phyloP scores from a whole-genome alignment of 148 eudicot genomes.

The Chenopodium quinoa region DNA sequence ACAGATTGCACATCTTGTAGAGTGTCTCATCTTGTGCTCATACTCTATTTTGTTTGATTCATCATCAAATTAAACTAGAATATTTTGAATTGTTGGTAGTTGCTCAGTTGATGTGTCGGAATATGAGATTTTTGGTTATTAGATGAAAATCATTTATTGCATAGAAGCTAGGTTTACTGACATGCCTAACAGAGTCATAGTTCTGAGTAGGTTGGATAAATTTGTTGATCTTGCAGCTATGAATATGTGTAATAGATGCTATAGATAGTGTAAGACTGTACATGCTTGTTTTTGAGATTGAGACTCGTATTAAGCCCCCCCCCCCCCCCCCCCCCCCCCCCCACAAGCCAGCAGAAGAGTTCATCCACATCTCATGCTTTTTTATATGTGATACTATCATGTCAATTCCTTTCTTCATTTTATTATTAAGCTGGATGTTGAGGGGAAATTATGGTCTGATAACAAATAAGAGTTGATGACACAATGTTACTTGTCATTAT shows the following conservation, averaged over 20 bases:
- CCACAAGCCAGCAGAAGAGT: background rate
- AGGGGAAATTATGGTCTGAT: background rate
- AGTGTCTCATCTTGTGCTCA: background rate
- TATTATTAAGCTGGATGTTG: background rate
- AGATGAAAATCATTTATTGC: background rate
- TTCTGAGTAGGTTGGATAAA: background rate
- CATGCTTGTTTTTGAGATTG: too few species aligned
- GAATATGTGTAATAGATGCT: too few species aligned
- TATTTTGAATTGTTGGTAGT: background rate
- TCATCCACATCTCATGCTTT: background rate
- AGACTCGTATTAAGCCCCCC: background rate
- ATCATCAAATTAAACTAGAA: too few species aligned
- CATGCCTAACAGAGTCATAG: background rate
- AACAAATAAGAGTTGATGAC: background rate
- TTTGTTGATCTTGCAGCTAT: too few species aligned
- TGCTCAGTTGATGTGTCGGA: background rate
- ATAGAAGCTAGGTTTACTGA: background rate
- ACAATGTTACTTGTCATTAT: constrained; percentile 9
- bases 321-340: too few species aligned
- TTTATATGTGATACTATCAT: background rate
- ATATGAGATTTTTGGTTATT: background rate
- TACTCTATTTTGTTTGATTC: background rate
- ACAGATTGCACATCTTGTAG: background rate
- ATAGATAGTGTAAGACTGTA: too few species aligned
- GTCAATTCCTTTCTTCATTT: background rate